Conservation (phyloP, 768 basidiomycete genomes). For the Auriscalpium vulgare region DNA sequence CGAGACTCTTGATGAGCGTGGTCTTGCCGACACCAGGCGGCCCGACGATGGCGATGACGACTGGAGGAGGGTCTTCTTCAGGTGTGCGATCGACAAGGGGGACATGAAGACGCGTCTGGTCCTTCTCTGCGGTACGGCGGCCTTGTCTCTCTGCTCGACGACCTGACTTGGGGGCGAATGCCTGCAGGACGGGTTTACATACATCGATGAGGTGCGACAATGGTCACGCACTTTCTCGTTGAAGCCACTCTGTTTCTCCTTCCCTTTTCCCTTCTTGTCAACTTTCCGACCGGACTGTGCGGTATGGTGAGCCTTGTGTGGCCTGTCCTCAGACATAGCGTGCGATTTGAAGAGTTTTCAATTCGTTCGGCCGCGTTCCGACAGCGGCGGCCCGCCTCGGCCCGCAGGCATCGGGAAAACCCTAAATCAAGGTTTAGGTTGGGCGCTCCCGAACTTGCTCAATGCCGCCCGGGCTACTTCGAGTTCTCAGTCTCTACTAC, state of each 20-base stretch:
- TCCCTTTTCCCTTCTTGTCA: slow-evolving; percentile 68
- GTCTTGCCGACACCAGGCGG: slow-evolving; percentile 97
- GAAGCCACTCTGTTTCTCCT: slow-evolving; percentile 67
- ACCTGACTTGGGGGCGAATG: slow-evolving; percentile 90
- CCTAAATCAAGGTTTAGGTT: too few relatives aligned
- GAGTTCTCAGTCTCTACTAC: too few relatives aligned
- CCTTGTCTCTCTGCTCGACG: slow-evolving; percentile 84
- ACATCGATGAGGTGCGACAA: background rate
- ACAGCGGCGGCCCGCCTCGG: too few relatives aligned
- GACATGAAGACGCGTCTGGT: slow-evolving; percentile 93
- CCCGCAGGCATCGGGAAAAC: too few relatives aligned
- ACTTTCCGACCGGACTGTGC: slow-evolving; percentile 64
- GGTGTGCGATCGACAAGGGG: slow-evolving; percentile 94
- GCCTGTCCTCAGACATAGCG: slow-evolving; percentile 43
- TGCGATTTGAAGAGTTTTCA: too few relatives aligned
- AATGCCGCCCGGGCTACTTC: too few relatives aligned
- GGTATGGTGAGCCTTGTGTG: slow-evolving; percentile 78
- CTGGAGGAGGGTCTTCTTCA: slow-evolving; percentile 83
- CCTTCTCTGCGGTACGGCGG: slow-evolving; percentile 83
- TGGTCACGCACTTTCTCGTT: slow-evolving; percentile 76
- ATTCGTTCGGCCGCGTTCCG: too few relatives aligned
- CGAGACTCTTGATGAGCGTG: slow-evolving; percentile 84
- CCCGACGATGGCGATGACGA: slow-evolving; percentile 91
- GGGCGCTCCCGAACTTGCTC: too few relatives aligned
- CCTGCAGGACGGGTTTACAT: slow-evolving; percentile 34